phyloP scores from a whole-genome alignment of 257 asterid genomes.

The Solanum medicagineum region DNA sequence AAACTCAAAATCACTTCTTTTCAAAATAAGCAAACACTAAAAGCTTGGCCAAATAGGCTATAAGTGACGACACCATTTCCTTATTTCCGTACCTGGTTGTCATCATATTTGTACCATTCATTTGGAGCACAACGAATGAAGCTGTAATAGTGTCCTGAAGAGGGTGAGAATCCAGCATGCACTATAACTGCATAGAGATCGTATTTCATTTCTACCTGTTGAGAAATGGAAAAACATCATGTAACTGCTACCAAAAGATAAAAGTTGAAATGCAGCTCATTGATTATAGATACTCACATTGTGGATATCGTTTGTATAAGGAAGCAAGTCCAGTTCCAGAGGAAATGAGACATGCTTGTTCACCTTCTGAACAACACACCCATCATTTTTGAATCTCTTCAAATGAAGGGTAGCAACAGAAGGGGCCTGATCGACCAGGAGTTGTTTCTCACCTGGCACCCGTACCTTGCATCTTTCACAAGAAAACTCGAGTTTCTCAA shows the following conservation, averaged over 20 bases:
- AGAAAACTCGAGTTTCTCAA: constrained; percentile 64
- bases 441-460: constrained; percentile 66
- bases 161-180: too few species aligned
- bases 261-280: neutral
- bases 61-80: too few species aligned
- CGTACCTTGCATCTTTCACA: constrained; percentile 68
- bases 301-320: constrained; percentile 23
- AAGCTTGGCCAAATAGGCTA: too few species aligned
- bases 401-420: constrained; percentile 55
- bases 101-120: too few species aligned
- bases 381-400: constrained; percentile 80
- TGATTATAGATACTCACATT: constrained; percentile 26
- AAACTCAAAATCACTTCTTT: too few species aligned
- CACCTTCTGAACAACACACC: constrained; percentile 51
- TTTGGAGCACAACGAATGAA: too few species aligned
- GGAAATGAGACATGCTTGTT: constrained; percentile 66
- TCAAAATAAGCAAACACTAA: too few species aligned
- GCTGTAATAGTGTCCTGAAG: too few species aligned
- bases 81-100: too few species aligned
- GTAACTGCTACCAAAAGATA: neutral
- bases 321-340: constrained; percentile 48
- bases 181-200: too few species aligned
- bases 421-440: constrained; percentile 54
- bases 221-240: neutral
- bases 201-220: constrained; percentile 43